Percentiles rank a stretch among this genome's conserved stretches.
Evolutionary conservation across 2,329 filamentous ascomycete species (phyloP).

Genomic region (Cadophora sp.): DNA sequence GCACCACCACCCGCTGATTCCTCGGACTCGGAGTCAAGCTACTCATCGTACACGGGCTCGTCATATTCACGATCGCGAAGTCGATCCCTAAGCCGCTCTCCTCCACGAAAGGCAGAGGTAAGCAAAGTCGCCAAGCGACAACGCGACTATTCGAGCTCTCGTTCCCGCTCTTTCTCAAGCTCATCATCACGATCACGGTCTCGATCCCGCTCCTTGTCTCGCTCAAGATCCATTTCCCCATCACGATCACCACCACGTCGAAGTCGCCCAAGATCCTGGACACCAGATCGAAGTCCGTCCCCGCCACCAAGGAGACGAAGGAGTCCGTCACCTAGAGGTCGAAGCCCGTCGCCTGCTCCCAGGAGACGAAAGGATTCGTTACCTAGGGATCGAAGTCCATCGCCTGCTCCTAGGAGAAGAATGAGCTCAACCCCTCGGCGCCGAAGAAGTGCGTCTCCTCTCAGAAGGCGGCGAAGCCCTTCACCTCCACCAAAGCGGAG

Average conservation of each 20-base stretch:
- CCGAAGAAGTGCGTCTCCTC: slow-evolving; percentile 17
- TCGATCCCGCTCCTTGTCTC: slow-evolving; percentile 22
- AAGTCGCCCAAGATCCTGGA: slow-evolving; percentile 18
- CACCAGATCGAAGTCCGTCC: slow-evolving; percentile 20
- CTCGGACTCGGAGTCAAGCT: slow-evolving; percentile 76
- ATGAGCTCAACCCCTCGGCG: slow-evolving; percentile 9
- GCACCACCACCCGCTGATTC: slow-evolving; percentile 64
- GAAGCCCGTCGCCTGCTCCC: slow-evolving; percentile 30
- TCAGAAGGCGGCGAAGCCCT: slow-evolving; percentile 12
- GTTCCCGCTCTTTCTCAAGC: slow-evolving; percentile 21
- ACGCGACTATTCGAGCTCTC: slow-evolving; percentile 24
- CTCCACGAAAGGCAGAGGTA: slow-evolving; percentile 14
- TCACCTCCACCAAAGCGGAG: slow-evolving; percentile 18
- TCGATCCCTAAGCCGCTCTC: slow-evolving; percentile 34
- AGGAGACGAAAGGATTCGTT: slow-evolving; percentile 25
- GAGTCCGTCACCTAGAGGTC: slow-evolving; percentile 24
- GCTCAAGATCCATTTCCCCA: slow-evolving; percentile 18
- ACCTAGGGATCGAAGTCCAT: slow-evolving; percentile 34
- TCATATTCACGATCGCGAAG: slow-evolving; percentile 57
- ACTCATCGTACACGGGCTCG: slow-evolving; percentile 74
- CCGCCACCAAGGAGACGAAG: slow-evolving; percentile 22
- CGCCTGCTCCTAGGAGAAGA: slow-evolving; percentile 15
- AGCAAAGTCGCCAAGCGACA: slow-evolving; percentile 11
- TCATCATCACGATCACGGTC: slow-evolving; percentile 28
- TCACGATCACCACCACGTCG: slow-evolving; percentile 34